phyloP scores from a whole-genome alignment of 192 early-diverging fungal species.

The Geosiphon pyriformis region DNA sequence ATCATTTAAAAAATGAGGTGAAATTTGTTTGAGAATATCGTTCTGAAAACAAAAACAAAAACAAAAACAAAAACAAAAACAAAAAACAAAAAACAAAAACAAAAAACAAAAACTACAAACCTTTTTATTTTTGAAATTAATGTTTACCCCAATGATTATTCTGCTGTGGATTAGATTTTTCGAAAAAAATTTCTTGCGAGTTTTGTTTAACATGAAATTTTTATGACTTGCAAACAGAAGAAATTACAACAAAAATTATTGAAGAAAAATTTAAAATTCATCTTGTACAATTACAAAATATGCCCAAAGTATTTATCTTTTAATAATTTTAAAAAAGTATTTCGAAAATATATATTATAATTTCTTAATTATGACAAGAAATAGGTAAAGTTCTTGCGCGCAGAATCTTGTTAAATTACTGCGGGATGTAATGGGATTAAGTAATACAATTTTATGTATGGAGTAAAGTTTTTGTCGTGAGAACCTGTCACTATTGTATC shows the following conservation, averaged over 20 bases:
- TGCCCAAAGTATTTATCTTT: neutral
- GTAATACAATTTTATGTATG: neutral
- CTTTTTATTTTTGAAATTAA: too few relatives aligned
- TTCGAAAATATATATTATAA: neutral
- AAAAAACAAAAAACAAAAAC: too few relatives aligned
- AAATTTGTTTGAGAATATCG: too few relatives aligned
- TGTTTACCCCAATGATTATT: too few relatives aligned
- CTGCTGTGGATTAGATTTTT: too few relatives aligned
- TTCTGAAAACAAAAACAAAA: too few relatives aligned
- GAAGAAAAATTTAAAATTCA: neutral
- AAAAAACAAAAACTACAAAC: too few relatives aligned
- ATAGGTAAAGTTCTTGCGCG: neutral
- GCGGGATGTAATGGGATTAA: neutral
- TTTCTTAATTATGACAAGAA: neutral
- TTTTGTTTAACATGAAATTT: too few relatives aligned
- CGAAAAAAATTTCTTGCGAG: too few relatives aligned
- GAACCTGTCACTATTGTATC: neutral
- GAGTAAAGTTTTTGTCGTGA: neutral
- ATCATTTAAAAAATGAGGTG: too few relatives aligned
- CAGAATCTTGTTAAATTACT: neutral
- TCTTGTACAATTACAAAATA: neutral
- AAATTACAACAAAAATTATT: neutral
- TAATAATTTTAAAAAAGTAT: neutral
- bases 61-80: too few relatives aligned
- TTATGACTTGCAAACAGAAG: too few relatives aligned